These are phyloP conservation scores for Phialophora chinensis DNA, from an alignment of 2,329 filamentous ascomycete species.

Conservation along the genomic window DNA sequence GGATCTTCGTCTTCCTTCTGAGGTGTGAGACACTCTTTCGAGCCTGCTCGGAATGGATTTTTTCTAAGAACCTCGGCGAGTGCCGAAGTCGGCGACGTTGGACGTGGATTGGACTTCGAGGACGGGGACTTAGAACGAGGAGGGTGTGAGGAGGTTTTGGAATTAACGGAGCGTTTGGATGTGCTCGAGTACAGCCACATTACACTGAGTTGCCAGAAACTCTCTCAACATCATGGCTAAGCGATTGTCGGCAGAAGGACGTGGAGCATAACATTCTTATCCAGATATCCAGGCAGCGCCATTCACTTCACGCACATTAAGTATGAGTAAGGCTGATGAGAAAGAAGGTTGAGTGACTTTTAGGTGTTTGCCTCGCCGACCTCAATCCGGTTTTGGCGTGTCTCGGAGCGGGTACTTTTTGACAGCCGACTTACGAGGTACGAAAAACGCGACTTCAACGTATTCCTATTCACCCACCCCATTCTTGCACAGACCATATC, in stretches of 20 bases:
- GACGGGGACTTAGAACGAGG: slow-evolving; percentile 14
- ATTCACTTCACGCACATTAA: neutral
- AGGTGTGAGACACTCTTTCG: slow-evolving; percentile 23
- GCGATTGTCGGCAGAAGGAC: slow-evolving; percentile 3
- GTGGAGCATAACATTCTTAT: slow-evolving; percentile 5
- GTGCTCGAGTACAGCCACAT: slow-evolving; percentile 36
- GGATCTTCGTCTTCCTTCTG: slow-evolving; percentile 42
- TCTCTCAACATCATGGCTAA: slow-evolving; percentile 34
- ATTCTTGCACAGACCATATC: neutral
- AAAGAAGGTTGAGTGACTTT: slow-evolving; percentile 1
- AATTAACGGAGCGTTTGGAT: slow-evolving; percentile 33
- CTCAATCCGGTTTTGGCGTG: neutral
- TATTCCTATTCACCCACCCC: neutral
- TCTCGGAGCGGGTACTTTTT: neutral
- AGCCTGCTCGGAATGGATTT: slow-evolving; percentile 49
- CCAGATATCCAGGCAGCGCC: neutral
- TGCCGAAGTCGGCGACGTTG: slow-evolving; percentile 44
- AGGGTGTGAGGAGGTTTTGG: slow-evolving; percentile 11
- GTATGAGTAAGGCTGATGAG: slow-evolving; percentile 21
- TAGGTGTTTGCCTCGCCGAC: neutral
- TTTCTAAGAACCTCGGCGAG: slow-evolving; percentile 53
- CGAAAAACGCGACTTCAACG: neutral
- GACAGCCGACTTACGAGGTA: slow-evolving; percentile 1
- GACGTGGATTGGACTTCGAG: slow-evolving; percentile 25
- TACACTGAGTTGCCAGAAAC: slow-evolving; percentile 19